Evolutionary conservation across 176 grass and related monocot species (phyloP), one percentile per base, ranked within the genome.

Genomic region (Lolium rigidum): DNA sequence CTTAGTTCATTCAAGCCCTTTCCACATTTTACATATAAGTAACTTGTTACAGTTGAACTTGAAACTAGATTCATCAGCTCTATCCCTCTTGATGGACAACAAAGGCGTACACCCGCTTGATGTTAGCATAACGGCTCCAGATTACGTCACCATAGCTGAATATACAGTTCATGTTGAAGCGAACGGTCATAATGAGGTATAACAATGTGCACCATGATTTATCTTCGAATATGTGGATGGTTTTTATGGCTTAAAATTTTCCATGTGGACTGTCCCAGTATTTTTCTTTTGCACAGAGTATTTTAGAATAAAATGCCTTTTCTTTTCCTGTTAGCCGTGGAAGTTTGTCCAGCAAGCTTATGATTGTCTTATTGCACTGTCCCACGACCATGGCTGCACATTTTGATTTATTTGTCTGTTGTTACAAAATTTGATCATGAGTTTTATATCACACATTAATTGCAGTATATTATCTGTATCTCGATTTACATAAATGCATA

Each of bases 11-110:
- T 39, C 7, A 1, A 37, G 25, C 43, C 74, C 10, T 80, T 47
- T 76, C 50, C 41, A 52, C 50, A 28, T 9, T 88, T 44, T 64
- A 11, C 16, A 26, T 16, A 44, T 61, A 41, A 71, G 7, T 84
- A 76, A 84, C 70, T 41, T 85, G 50, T 84, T 70, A 47, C 10
- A 44, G 35, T 78, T 90, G 63, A 76, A 59, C 20, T 78, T 90
- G 63, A 76, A 65, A 76, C 46, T 88, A 99, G 97, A 99, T 90
- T 99, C 92, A 7, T 82, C 86, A 83, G 88, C 90, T 79, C 82
- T 99, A 46, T 96, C 94, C 37, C 92, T 99, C 88, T 87, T 99
- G 76, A 92, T 96, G 69, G 86, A 92, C 82, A 99, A 99, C 72
- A 96, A 82, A 85, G 92, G 88, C 31, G 51, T 82, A 50, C 46